Evolutionary conservation across 2,329 filamentous ascomycete genomes (phyloP).

Genomic region (Monosporascus sp.): DNA sequence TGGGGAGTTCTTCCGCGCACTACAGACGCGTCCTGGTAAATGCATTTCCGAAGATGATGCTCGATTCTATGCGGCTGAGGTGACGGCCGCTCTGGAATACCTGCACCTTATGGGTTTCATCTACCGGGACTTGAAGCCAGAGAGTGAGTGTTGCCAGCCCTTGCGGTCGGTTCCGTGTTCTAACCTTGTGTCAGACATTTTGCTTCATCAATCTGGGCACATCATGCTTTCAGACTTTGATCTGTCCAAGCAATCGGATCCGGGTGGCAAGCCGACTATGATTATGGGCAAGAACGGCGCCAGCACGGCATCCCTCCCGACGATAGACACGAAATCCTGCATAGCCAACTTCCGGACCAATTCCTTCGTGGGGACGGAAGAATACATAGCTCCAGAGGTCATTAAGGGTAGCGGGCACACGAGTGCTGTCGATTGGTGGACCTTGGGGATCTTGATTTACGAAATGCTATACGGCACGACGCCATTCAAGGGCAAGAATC

Average conservation of each 20-base stretch:
- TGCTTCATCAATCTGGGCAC: slow-evolving; percentile 97
- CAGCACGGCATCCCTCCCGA: slow-evolving; percentile 79
- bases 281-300: slow-evolving; percentile 87
- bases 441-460: slow-evolving; percentile 91
- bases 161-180: slow-evolving; percentile 10
- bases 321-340: slow-evolving; percentile 98
- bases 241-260: slow-evolving; percentile 93
- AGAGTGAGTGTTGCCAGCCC: slow-evolving; percentile 62
- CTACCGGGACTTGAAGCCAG: slow-evolving; percentile 94
- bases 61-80: slow-evolving; percentile 94
- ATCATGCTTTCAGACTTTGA: slow-evolving; percentile 99
- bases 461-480: slow-evolving; percentile 99
- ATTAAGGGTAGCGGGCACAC: slow-evolving; percentile 99
- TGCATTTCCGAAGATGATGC: slow-evolving; percentile 96
- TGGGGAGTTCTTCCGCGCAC: slow-evolving; percentile 93
- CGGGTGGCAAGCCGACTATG: slow-evolving; percentile 95
- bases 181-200: slow-evolving; percentile 65
- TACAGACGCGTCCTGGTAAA: slow-evolving; percentile 95
- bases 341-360: slow-evolving; percentile 98
- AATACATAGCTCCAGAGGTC: slow-evolving; percentile 97
- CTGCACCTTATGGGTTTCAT: slow-evolving; percentile 99
- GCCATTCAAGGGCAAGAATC: slow-evolving; percentile 98
- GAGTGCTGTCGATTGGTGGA: slow-evolving; percentile 99
- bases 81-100: slow-evolving; percentile 93
- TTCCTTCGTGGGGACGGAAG: slow-evolving; percentile 96